A percentile compares a stretch with the other conserved stretches of the same genome.
phyloP scores from a whole-genome alignment of 257 asterid species.

The Solanum sejunctum region DNA sequence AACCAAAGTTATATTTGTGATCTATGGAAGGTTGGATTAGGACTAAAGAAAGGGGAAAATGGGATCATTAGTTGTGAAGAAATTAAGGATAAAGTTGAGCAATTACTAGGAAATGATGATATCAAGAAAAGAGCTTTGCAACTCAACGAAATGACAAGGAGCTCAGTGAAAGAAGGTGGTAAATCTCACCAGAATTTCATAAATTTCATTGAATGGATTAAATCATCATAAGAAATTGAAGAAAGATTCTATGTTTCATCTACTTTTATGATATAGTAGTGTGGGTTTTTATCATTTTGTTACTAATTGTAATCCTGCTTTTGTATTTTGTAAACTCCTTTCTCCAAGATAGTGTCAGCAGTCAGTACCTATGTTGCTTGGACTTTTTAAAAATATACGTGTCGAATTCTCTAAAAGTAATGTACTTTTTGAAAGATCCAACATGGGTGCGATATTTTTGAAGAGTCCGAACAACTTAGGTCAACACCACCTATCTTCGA shows the following conservation, averaged over 20 bases:
- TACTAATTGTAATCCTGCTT: conserved; percentile 1
- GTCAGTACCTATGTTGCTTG: background rate
- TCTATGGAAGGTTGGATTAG: conserved; percentile 44
- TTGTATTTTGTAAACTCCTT: background rate
- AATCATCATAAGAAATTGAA: background rate
- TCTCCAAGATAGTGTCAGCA: background rate
- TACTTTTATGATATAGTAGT: background rate
- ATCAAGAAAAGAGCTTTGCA: conserved; percentile 27
- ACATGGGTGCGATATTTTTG: no score
- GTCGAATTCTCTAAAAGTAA: no score
- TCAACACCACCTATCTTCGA: background rate
- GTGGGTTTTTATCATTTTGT: background rate
- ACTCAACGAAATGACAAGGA: conserved; percentile 13
- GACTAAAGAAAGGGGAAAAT: conserved; percentile 3
- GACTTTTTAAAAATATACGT: no score
- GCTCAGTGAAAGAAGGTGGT: conserved; percentile 22
- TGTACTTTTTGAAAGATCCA: no score
- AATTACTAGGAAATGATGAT: conserved; percentile 8
- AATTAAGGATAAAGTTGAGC: conserved; percentile 22
- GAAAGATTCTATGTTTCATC: background rate
- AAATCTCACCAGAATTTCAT: conserved; percentile 22
- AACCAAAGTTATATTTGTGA: conserved; percentile 48
- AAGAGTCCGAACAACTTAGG: no score
- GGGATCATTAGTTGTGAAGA: conserved; percentile 16
- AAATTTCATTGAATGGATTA: conserved; percentile 28